phyloP scores from a whole-genome alignment of 2,329 filamentous ascomycete species.

The Dothideomycetes sp. region DNA sequence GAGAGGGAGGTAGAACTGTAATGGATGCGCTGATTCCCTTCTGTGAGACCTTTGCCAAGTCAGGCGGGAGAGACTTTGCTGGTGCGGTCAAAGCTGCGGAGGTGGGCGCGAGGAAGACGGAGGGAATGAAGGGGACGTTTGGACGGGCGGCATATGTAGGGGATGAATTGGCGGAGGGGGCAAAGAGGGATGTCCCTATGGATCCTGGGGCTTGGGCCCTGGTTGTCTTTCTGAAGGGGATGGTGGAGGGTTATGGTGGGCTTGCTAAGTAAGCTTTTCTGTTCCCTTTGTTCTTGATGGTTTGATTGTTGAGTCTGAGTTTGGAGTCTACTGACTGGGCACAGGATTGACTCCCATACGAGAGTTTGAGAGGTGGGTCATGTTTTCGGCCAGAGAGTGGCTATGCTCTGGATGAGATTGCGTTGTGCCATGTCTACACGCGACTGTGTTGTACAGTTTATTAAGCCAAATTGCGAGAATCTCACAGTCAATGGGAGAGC shows the following conservation, averaged over 20 bases:
- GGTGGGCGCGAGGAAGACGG: constrained; percentile 22
- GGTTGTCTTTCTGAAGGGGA: constrained; percentile 22
- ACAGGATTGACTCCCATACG: too few relatives aligned
- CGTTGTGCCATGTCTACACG: too few relatives aligned
- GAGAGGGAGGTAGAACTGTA: constrained; percentile 24
- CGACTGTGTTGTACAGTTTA: too few relatives aligned
- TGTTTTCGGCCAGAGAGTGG: too few relatives aligned
- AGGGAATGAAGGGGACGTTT: constrained; percentile 24
- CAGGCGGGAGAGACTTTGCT: constrained; percentile 10
- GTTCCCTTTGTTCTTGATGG: too few relatives aligned
- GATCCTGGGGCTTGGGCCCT: constrained; percentile 27
- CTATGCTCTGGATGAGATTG: too few relatives aligned
- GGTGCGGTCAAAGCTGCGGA: constrained; percentile 21
- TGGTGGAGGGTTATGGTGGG: constrained; percentile 15
- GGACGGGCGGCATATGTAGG: constrained; percentile 26
- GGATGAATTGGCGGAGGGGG: constrained; percentile 14
- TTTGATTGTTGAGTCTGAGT: too few relatives aligned
- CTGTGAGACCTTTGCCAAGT: constrained; percentile 20
- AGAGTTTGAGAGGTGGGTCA: too few relatives aligned
- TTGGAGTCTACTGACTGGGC: too few relatives aligned
- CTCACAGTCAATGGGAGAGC: too few relatives aligned
- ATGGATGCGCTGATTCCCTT: constrained; percentile 29
- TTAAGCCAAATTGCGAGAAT: too few relatives aligned
- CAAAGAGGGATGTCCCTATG: constrained; percentile 17
- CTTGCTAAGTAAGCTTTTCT: too few relatives aligned